phyloP scores from a whole-genome alignment of 352 stramenopile genomes.

The Phytophthora brassicae region DNA sequence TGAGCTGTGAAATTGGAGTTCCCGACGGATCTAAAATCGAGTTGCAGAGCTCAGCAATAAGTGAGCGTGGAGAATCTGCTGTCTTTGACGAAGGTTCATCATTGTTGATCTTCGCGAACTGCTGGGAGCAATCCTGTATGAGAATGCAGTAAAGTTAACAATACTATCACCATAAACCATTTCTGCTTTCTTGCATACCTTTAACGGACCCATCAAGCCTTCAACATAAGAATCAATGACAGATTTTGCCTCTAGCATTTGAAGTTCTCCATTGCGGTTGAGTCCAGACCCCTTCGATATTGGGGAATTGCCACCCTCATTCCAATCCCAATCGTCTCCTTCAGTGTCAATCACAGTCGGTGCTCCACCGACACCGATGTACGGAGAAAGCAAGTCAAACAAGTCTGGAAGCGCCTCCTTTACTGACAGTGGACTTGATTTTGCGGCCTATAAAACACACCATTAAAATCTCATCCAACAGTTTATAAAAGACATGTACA shows the following conservation, averaged over 20 bases:
- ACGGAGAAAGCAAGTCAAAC: conserved; percentile 33
- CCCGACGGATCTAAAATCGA: conserved; percentile 38
- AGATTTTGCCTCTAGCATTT: conserved; percentile 30
- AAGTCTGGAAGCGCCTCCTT: conserved; percentile 36
- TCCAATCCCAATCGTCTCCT: conserved; percentile 73
- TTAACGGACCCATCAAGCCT: conserved; percentile 41
- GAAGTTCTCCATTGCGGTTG: conserved; percentile 22
- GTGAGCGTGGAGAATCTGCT: conserved; percentile 22
- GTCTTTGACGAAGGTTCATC: conserved; percentile 17
- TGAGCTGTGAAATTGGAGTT: conserved; percentile 36
- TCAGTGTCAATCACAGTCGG: conserved; percentile 25
- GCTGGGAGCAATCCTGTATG: conserved; percentile 62
- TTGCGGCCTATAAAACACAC: conserved; percentile 23
- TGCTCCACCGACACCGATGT: conserved; percentile 14
- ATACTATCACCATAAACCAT: background rate
- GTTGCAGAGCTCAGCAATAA: conserved; percentile 54
- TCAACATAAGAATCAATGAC: conserved; percentile 51
- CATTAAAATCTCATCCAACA: background rate
- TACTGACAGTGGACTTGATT: conserved; percentile 25
- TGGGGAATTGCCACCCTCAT: conserved; percentile 36
- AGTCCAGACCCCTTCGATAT: conserved; percentile 2
- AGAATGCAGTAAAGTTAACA: background rate
- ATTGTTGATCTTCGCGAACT: conserved; percentile 46
- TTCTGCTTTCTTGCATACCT: conserved; percentile 33
- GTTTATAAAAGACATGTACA: background rate